phyloP scores from a whole-genome alignment of 495 filamentous ascomycete species.

The Trichocladium antarcticum region DNA sequence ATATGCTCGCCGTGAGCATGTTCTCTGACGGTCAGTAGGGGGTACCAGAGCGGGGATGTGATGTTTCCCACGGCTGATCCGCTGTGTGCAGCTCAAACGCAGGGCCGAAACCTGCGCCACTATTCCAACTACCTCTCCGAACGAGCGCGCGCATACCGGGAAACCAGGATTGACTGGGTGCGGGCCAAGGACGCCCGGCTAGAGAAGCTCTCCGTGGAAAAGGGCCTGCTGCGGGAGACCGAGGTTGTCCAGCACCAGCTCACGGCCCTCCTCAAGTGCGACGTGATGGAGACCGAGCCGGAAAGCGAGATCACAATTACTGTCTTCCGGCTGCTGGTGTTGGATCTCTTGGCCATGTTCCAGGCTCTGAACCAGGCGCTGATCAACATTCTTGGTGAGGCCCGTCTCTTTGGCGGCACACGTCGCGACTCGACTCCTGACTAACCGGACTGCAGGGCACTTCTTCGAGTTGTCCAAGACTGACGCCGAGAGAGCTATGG shows the following conservation, averaged over 20 bases:
- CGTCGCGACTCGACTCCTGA: neutral
- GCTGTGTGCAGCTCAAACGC: constrained; percentile 60
- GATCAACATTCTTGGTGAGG: constrained; percentile 88
- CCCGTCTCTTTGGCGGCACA: neutral
- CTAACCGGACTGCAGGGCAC: constrained; percentile 51
- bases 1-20: constrained; percentile 73
- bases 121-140: constrained; percentile 81
- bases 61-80: constrained; percentile 6
- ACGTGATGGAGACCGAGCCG: constrained; percentile 77
- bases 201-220: constrained; percentile 80
- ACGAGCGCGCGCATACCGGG: constrained; percentile 68
- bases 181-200: constrained; percentile 69
- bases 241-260: constrained; percentile 88
- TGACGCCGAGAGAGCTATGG: constrained; percentile 83
- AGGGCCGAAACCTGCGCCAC: constrained; percentile 86
- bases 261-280: constrained; percentile 72
- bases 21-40: constrained; percentile 76
- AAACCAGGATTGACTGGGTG: constrained; percentile 84
- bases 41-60: neutral
- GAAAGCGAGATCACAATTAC: constrained; percentile 97
- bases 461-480: constrained; percentile 97
- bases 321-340: constrained; percentile 84
- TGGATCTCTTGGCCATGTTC: constrained; percentile 84
- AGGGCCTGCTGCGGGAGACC: constrained; percentile 85
- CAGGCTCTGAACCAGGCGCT: constrained; percentile 95